Evolutionary conservation across 2,329 filamentous ascomycete genomes (phyloP).

Genomic region (Cladosporium sp.): DNA sequence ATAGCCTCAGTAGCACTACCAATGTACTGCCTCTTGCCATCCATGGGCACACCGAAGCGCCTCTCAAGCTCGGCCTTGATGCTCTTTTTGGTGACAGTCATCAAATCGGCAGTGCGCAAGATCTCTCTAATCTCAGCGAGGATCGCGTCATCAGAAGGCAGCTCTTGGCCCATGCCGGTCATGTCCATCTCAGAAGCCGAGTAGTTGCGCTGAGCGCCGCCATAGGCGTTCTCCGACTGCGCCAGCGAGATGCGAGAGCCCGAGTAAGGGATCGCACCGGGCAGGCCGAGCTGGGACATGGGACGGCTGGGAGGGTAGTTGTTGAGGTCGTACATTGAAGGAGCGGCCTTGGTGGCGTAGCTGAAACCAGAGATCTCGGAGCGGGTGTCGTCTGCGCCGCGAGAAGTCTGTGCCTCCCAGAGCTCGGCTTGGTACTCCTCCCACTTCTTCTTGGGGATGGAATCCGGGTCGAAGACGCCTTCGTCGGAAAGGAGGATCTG

Average conservation of each 20-base stretch:
- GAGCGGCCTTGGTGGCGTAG: constrained; percentile 71
- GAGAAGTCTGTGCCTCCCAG: constrained; percentile 90
- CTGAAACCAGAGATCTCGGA: constrained; percentile 92
- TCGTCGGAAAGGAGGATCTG: constrained; percentile 94
- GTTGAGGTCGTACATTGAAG: constrained; percentile 27
- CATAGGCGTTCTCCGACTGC: constrained; percentile 56
- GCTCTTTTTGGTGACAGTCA: constrained; percentile 98
- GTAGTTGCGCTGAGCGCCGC: constrained; percentile 23
- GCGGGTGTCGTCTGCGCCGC: constrained; percentile 65
- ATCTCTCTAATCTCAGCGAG: constrained; percentile 94
- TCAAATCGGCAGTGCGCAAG: constrained; percentile 83
- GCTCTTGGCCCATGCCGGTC: constrained; percentile 31
- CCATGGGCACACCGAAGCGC: constrained; percentile 80
- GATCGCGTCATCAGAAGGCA: constrained; percentile 85
- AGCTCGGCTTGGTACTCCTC: constrained; percentile 98
- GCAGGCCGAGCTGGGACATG: constrained; percentile 57
- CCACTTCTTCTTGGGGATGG: constrained; percentile 97
- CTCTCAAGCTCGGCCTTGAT: constrained; percentile 91
- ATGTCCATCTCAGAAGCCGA: constrained; percentile 62
- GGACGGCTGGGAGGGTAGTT: constrained; percentile 43
- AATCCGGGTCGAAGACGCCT: constrained; percentile 91
- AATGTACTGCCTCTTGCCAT: constrained; percentile 87
- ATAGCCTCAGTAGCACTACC: constrained; percentile 42
- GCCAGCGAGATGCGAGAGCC: constrained; percentile 73
- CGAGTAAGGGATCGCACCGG: constrained; percentile 37